Evolutionary conservation across 2,329 filamentous ascomycete species (phyloP).

Genomic region (Diplodia sapinea): DNA sequence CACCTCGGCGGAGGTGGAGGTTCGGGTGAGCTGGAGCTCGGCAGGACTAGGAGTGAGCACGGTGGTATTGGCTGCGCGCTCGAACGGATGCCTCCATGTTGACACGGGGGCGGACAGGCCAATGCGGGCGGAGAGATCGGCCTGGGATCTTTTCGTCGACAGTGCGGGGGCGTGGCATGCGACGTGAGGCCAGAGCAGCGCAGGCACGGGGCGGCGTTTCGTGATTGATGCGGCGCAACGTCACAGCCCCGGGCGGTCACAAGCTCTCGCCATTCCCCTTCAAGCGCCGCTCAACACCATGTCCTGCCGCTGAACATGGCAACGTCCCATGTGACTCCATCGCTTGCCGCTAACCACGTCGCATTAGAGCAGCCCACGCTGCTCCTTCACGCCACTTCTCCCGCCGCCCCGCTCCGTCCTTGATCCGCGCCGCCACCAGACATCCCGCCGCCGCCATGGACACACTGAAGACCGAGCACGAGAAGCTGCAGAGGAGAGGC

Average conservation of each 20-base stretch:
- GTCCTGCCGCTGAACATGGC: constrained; percentile 30
- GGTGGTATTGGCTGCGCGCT: constrained; percentile 1
- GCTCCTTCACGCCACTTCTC: constrained; percentile 2
- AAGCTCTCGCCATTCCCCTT: constrained; percentile 29
- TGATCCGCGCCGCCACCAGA: constrained; percentile 7
- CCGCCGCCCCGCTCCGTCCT: not conserved
- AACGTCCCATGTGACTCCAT: constrained; percentile 24
- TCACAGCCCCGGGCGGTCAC: constrained; percentile 28
- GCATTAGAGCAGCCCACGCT: not conserved
- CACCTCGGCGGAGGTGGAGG: not conserved
- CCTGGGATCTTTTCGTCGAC: constrained; percentile 1
- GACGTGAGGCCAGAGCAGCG: not conserved
- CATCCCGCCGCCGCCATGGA: constrained; percentile 56
- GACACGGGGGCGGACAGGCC: constrained; percentile 5
- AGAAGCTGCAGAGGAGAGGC: constrained; percentile 71
- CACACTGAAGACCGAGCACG: constrained; percentile 73
- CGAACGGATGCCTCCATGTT: constrained; percentile 6
- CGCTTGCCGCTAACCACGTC: constrained; percentile 11
- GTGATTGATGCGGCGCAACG: constrained; percentile 17
- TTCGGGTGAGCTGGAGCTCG: not conserved
- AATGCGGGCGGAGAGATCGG: constrained; percentile 21
- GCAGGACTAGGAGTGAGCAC: constrained; percentile 15
- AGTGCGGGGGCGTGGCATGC: not conserved
- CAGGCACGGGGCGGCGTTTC: not conserved
- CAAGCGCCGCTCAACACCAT: constrained; percentile 20